Conservation (phyloP, 257 asterid species). For the Solanum clarkiae region DNA sequence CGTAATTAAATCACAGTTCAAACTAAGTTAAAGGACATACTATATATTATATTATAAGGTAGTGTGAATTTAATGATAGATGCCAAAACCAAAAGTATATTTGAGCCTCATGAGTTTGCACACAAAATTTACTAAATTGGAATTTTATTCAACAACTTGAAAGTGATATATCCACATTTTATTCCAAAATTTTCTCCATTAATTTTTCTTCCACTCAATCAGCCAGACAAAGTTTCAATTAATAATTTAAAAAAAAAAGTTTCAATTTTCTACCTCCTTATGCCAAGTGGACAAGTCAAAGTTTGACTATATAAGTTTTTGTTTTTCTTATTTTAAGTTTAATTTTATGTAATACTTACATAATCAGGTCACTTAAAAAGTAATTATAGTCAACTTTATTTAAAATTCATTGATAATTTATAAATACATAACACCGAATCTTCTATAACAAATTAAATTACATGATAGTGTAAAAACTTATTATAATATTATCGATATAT, state of each 20-base stretch:
- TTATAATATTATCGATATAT: too few relatives aligned
- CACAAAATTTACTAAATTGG: not conserved
- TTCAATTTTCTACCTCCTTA: not conserved
- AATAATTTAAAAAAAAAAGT: too few relatives aligned
- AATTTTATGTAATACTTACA: not conserved
- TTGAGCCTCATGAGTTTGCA: not conserved
- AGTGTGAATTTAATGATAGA: not conserved
- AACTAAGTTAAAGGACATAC: too few relatives aligned
- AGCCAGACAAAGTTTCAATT: not conserved
- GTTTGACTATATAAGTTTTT: not conserved
- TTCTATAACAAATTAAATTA: too few relatives aligned
- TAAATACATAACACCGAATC: not conserved
- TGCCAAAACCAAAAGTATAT: not conserved
- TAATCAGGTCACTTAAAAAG: not conserved
- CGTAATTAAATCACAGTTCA: too few relatives aligned
- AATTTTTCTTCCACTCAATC: not conserved
- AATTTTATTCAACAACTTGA: not conserved
- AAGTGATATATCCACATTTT: not conserved
- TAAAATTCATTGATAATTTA: not conserved
- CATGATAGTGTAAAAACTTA: too few relatives aligned
- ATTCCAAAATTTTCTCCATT: not conserved
- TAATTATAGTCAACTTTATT: too few relatives aligned
- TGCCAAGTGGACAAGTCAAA: not conserved
- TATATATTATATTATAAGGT: too few relatives aligned
- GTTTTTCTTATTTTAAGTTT: not conserved